Conservation (phyloP, 345 rosid species). For the Xanthoceras sorbifolium region DNA sequence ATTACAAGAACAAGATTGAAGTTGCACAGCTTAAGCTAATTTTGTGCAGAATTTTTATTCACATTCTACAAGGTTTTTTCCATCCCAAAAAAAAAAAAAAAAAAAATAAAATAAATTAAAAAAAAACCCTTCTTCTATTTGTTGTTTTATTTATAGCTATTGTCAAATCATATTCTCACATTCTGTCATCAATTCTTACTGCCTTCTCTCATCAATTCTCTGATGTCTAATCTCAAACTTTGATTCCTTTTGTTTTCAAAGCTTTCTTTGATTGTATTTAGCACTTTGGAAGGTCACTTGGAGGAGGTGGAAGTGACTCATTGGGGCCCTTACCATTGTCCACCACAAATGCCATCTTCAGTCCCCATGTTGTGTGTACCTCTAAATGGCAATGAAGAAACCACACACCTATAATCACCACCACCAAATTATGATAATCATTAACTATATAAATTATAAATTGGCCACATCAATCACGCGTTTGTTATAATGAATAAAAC, state of each 20-base stretch:
- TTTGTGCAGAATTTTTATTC: neutral
- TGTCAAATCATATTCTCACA: neutral
- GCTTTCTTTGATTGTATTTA: constrained; percentile 12
- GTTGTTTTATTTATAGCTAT: neutral
- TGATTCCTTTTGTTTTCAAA: constrained; percentile 9
- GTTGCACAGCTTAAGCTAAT: neutral
- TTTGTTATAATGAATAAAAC: neutral
- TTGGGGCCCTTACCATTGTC: constrained; percentile 65
- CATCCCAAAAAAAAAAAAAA: neutral
- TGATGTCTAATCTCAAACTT: constrained; percentile 2
- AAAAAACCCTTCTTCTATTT: neutral
- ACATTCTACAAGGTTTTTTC: neutral
- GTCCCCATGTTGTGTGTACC: constrained; percentile 84
- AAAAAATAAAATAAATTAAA: neutral
- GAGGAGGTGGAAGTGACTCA: constrained; percentile 63
- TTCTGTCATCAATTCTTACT: neutral
- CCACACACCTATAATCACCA: constrained; percentile 61
- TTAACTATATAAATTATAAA: neutral
- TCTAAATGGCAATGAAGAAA: constrained; percentile 85
- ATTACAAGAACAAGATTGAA: neutral
- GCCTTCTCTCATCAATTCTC: neutral
- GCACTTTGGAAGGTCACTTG: constrained; percentile 79
- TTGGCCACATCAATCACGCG: neutral
- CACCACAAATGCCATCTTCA: constrained; percentile 84
- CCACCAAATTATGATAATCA: neutral